Conservation (phyloP, 139 green algal species). For the Zygnema cylindricum region DNA sequence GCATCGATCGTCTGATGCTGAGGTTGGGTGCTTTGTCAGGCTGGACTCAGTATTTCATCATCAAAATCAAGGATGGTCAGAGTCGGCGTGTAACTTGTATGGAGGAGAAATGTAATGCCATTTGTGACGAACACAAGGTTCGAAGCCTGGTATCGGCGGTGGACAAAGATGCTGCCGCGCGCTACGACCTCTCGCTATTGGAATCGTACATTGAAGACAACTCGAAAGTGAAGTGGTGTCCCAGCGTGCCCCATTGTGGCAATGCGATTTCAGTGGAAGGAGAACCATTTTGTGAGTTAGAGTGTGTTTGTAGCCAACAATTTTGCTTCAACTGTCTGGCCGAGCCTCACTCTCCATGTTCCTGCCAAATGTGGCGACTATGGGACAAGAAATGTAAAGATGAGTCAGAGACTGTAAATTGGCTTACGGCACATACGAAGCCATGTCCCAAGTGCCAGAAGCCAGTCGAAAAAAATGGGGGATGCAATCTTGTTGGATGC, state of each 20-base stretch:
- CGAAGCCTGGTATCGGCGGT: conserved; percentile 42
- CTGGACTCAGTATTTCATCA: conserved; percentile 82
- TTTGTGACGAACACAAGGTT: conserved; percentile 76
- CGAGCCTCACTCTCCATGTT: conserved; percentile 83
- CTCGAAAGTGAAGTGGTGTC: conserved; percentile 63
- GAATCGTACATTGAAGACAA: conserved; percentile 79
- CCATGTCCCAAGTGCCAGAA: conserved; percentile 89
- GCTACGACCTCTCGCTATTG: conserved; percentile 73
- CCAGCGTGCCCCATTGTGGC: conserved; percentile 61
- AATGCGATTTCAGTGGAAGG: conserved; percentile 57
- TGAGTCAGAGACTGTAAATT: conserved; percentile 84
- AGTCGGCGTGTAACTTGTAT: conserved; percentile 76
- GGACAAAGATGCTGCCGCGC: conserved; percentile 55
- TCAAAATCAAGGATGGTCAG: conserved; percentile 78
- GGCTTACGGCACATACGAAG: conserved; percentile 79
- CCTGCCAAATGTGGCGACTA: conserved; percentile 83
- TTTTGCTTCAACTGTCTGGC: conserved; percentile 89
- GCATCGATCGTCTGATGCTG: too few relatives aligned
- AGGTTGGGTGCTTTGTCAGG: conserved; percentile 46
- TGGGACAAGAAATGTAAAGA: conserved; percentile 85
- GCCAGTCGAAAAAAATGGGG: conserved; percentile 89
- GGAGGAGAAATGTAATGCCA: conserved; percentile 74
- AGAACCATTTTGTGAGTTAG: conserved; percentile 79
- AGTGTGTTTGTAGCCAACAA: conserved; percentile 75
- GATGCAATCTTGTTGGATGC: conserved; percentile 92